These are phyloP conservation scores for Acanthamoeba healyi DNA, from an alignment of 208 protist species.

Conservation along the genomic window DNA sequence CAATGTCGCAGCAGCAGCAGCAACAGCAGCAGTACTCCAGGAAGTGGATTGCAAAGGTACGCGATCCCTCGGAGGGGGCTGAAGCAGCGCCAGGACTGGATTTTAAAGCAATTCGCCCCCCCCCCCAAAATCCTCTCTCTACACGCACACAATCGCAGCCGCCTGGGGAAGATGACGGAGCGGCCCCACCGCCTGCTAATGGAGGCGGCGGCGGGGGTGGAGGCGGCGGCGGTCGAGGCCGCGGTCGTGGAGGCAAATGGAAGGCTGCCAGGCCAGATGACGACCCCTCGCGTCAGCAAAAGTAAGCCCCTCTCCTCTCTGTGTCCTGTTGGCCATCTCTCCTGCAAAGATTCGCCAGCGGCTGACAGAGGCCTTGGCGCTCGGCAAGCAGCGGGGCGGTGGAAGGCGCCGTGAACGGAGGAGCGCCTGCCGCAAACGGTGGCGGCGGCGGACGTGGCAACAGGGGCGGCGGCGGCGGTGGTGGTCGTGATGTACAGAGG, in stretches of 20 bases:
- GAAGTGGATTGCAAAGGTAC: slow-evolving; percentile 46
- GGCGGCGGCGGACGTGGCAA: not conserved
- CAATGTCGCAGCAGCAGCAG: not conserved
- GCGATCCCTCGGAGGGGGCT: too few relatives aligned
- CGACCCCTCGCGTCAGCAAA: not conserved
- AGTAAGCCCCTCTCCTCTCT: not conserved
- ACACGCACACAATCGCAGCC: not conserved
- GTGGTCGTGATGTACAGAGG: slow-evolving; percentile 8
- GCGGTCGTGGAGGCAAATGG: slow-evolving; percentile 11
- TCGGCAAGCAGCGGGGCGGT: not conserved
- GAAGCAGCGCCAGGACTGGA: too few relatives aligned
- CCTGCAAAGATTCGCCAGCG: not conserved
- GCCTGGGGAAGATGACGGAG: slow-evolving; percentile 9
- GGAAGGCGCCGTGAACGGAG: not conserved
- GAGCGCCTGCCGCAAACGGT: not conserved
- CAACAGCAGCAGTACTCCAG: not conserved
- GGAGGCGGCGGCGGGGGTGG: not conserved
- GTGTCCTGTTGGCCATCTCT: too few relatives aligned
- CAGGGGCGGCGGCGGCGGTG: not conserved
- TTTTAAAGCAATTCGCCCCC: not conserved
- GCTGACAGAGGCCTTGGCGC: not conserved
- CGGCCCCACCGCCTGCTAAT: not conserved
- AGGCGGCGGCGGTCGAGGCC: not conserved
- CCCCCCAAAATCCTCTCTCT: not conserved
- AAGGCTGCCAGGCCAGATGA: slow-evolving; percentile 24